phyloP scores from a whole-genome alignment of 2,329 filamentous ascomycete species.

The Cladobotryum mycophilum region DNA sequence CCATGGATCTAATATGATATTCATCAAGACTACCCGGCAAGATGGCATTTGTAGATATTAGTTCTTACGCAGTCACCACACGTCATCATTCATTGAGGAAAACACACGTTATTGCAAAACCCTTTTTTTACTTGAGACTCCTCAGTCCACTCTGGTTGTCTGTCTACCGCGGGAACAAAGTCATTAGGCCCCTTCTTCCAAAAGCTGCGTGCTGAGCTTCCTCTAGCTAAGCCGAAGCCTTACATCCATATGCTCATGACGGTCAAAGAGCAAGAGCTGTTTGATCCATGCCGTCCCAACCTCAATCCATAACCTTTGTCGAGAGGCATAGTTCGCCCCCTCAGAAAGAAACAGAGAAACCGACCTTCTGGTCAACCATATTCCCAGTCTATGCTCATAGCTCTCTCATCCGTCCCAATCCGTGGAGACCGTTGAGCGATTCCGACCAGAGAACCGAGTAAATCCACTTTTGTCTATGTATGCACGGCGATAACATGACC shows the following conservation, averaged over 20 bases:
- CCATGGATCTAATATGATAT: neutral
- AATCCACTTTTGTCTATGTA: constrained; percentile 62
- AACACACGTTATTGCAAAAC: constrained; percentile 6
- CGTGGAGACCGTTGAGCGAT: constrained; percentile 30
- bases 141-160: constrained; percentile 36
- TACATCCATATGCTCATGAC: constrained; percentile 16
- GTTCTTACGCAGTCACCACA: too few species aligned
- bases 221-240: constrained; percentile 26
- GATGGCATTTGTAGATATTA: too few species aligned
- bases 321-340: constrained; percentile 33
- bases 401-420: constrained; percentile 27
- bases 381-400: constrained; percentile 28
- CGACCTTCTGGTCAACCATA: constrained; percentile 27
- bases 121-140: constrained; percentile 33
- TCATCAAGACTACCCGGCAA: neutral
- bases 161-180: constrained; percentile 18
- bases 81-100: neutral
- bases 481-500: constrained; percentile 41
- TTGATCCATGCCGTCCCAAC: constrained; percentile 27
- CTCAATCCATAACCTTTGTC: constrained; percentile 33
- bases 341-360: constrained; percentile 29
- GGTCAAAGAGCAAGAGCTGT: constrained; percentile 20
- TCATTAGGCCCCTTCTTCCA: constrained; percentile 9
- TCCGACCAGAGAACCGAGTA: constrained; percentile 51
- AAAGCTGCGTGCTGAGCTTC: constrained; percentile 12